Evolutionary conservation across 2,329 filamentous ascomycete species (phyloP), one percentile per base, ranked within the genome.

Genomic region (Botrytis tulipae): DNA sequence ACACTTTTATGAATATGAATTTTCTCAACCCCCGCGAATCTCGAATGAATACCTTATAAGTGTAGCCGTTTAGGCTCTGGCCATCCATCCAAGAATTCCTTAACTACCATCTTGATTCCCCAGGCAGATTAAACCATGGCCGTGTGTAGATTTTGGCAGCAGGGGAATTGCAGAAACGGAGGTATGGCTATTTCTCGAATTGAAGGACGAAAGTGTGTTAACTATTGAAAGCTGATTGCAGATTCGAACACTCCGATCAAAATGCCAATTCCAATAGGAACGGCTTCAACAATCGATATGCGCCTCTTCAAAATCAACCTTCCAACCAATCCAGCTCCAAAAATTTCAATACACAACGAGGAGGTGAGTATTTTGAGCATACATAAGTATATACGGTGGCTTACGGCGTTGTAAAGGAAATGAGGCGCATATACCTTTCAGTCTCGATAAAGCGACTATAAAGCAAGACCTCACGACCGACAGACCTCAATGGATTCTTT

Each of bases 401-500:
- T 73, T 42, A 73, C 60, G 29, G 29, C 22, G 22, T 44, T 69
- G 18, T n/a, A 35, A 65, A 71, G 59, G 67, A 46, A 40, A 63
- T 70, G 62, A 61, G 40, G 62, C 46, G 63, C 61, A 63, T 40
- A 60, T 73, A 74, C 77, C 73, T 78, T 80, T 82, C 73, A 68
- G 60, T 7, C 72, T 76, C 20, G 74, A 79, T 57, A 81, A 79
- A 73, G 88, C 88, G 0, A 83, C 83, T 3, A 91, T 97, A 77
- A 86, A 87, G 74, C 83, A 83, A 71, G 94, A 97, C 80, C 85
- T 97, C 63, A 88, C 86, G 0, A 85, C 86, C 35, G 93, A 96
- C 74, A 87, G 88, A 14, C 95, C 95, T 29, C 84, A 89, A 85
- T 98, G 95, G 92, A 91, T 96, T 7, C 87, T 98, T 37, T 97